A percentile compares a stretch with the other conserved stretches of the same genome.
Evolutionary conservation across 768 basidiomycete species (phyloP).

Genomic region (Ramaria sp.): DNA sequence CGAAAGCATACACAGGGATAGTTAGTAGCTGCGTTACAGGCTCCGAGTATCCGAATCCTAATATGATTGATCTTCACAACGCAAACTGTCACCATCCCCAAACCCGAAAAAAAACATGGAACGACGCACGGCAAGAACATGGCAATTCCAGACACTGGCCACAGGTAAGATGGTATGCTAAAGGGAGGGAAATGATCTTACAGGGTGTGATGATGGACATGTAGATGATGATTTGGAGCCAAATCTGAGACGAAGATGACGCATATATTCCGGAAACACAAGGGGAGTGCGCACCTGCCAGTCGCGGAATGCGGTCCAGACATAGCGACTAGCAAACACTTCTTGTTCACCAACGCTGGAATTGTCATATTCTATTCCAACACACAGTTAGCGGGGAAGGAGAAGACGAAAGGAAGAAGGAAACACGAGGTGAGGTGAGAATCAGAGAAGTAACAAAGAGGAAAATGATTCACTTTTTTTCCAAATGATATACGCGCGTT

Average conservation of each 20-base stretch:
- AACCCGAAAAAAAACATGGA: background rate
- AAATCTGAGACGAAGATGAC: conserved; percentile 22
- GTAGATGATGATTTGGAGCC: conserved; percentile 46
- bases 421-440: background rate
- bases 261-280: background rate
- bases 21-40: conserved; percentile 55
- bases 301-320: conserved; percentile 42
- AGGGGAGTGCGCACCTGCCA: conserved; percentile 40
- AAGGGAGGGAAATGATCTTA: conserved; percentile 25
- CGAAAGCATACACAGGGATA: conserved; percentile 54
- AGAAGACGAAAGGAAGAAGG: too few relatives aligned
- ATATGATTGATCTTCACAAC: conserved; percentile 44
- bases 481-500: conserved; percentile 41
- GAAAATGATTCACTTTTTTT: conserved; percentile 33
- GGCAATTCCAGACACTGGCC: conserved; percentile 54
- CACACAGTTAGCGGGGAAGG: too few relatives aligned
- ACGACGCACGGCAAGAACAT: conserved; percentile 57
- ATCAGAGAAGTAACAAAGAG: background rate
- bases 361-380: conserved; percentile 37
- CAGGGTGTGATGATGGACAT: conserved; percentile 48
- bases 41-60: conserved; percentile 45
- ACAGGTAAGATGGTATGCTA: background rate
- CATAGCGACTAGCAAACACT: conserved; percentile 40
- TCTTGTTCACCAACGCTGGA: conserved; percentile 53
- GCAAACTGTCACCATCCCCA: background rate